Percentiles rank a stretch among this genome's conserved stretches.
Conservation (phyloP, 2,329 filamentous ascomycete genomes). For the Curvularia lunata region DNA sequence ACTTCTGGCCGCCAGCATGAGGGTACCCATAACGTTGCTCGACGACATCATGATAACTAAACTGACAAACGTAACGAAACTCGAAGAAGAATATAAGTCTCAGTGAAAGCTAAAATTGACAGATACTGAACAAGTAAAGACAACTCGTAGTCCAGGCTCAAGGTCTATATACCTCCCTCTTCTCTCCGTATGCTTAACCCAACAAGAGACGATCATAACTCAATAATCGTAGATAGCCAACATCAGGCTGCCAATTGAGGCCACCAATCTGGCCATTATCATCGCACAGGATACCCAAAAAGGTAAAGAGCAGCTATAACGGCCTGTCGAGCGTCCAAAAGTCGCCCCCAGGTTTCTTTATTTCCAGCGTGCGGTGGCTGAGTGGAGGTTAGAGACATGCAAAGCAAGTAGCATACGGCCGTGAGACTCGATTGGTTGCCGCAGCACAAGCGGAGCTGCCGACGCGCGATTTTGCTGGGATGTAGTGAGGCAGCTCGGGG, state of each 20-base stretch:
- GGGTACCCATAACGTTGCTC: conserved; percentile 1
- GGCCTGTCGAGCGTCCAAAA: conserved; percentile 2
- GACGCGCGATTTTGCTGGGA: not conserved
- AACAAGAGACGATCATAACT: not conserved
- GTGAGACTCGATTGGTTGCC: not conserved
- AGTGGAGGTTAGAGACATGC: not conserved
- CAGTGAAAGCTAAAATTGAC: not conserved
- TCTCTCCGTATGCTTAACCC: not conserved
- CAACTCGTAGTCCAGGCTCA: not conserved
- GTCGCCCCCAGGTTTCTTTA: not conserved
- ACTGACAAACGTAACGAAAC: too few species aligned
- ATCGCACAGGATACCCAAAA: conserved; percentile 6
- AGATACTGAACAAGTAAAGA: not conserved
- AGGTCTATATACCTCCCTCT: not conserved
- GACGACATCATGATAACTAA: not conserved
- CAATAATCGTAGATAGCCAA: not conserved
- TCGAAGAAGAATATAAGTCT: not conserved
- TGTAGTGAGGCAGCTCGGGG: not conserved
- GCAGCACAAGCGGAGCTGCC: not conserved
- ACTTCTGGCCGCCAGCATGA: conserved; percentile 2
- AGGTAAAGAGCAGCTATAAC: not conserved
- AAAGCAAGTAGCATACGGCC: not conserved
- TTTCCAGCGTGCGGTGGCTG: not conserved
- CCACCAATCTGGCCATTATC: not conserved
- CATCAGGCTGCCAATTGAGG: not conserved